Conservation (phyloP, 768 basidiomycete species). For the Russula virescens region DNA sequence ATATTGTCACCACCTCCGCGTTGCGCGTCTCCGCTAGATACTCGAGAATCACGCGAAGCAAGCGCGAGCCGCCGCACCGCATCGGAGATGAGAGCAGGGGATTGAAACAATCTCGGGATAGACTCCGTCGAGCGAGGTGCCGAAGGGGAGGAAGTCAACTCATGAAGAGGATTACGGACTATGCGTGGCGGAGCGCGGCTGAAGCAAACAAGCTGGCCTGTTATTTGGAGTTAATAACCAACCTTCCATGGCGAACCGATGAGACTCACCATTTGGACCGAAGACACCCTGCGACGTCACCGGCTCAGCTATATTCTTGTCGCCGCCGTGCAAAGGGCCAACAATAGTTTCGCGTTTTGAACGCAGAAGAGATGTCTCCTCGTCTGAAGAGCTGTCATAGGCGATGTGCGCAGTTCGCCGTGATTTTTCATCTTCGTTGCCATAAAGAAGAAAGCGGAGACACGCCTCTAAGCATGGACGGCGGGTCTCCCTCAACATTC, state of each 20-base stretch:
- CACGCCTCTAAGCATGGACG: slow-evolving; percentile 83
- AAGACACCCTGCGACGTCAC: slow-evolving; percentile 84
- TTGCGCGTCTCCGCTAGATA: slow-evolving; percentile 36
- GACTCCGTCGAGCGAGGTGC: slow-evolving; percentile 26
- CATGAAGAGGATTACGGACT: slow-evolving; percentile 52
- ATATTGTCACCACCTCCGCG: slow-evolving; percentile 51
- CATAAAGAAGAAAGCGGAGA: slow-evolving; percentile 72
- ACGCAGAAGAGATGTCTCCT: slow-evolving; percentile 40
- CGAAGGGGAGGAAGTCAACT: slow-evolving; percentile 42
- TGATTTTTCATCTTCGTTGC: slow-evolving; percentile 50
- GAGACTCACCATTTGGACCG: slow-evolving; percentile 70
- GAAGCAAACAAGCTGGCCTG: slow-evolving; percentile 85
- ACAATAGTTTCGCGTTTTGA: slow-evolving; percentile 47
- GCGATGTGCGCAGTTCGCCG: slow-evolving; percentile 39
- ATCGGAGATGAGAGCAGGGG: slow-evolving; percentile 66
- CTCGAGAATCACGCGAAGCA: slow-evolving; percentile 52
- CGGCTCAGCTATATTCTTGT: slow-evolving; percentile 79
- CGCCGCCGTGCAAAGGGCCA: slow-evolving; percentile 50
- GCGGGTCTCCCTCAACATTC: slow-evolving; percentile 61
- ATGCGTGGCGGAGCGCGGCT: slow-evolving; percentile 72
- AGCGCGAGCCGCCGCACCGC: slow-evolving; percentile 61
- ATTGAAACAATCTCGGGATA: slow-evolving; percentile 41
- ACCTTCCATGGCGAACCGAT: background rate
- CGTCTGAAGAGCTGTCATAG: slow-evolving; percentile 63
- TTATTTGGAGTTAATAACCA: background rate